Conservation (phyloP, 1,284 basidiomycete species). For the Trametes hirsuta region DNA sequence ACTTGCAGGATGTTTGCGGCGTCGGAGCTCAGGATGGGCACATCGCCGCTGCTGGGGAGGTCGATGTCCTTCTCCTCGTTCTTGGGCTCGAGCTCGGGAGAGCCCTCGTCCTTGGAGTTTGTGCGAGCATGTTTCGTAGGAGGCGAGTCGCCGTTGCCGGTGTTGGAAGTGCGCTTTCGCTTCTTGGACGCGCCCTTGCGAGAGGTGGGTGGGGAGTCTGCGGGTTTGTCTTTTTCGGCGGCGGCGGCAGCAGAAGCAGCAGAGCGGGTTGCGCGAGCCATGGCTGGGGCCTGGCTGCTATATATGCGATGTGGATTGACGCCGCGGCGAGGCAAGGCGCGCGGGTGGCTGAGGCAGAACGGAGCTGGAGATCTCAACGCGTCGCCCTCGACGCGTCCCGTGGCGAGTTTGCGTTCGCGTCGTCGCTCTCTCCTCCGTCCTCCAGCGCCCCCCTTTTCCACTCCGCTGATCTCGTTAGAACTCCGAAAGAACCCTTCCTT, state of each 20-base stretch:
- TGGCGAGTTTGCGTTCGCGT: conserved; percentile 30
- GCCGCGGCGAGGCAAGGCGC: conserved; percentile 34
- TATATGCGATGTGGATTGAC: conserved; percentile 19
- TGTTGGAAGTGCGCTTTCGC: conserved; percentile 59
- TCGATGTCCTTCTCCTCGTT: conserved; percentile 34
- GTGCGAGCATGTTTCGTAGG: conserved; percentile 50
- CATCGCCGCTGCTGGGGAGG: conserved; percentile 44
- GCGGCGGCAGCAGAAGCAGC: conserved; percentile 41
- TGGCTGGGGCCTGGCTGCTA: conserved; percentile 54
- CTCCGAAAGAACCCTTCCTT: background rate
- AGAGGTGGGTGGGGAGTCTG: conserved; percentile 26
- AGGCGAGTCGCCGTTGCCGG: conserved; percentile 47
- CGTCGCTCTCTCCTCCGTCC: conserved; percentile 18
- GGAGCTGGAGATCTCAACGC: conserved; percentile 29
- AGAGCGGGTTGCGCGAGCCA: conserved; percentile 77
- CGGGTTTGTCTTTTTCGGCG: conserved; percentile 41
- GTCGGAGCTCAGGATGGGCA: conserved; percentile 50
- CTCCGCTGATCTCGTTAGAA: conserved; percentile 22
- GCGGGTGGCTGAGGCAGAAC: conserved; percentile 34
- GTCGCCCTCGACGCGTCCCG: conserved; percentile 34
- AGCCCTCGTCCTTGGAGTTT: conserved; percentile 39
- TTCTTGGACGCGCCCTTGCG: conserved; percentile 54
- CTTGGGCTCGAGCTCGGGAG: conserved; percentile 35
- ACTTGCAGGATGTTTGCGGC: conserved; percentile 73
- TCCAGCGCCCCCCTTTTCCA: conserved; percentile 13